These are phyloP conservation scores for Pythium brassicae DNA, from an alignment of 352 stramenopile species.

Conservation along the genomic window DNA sequence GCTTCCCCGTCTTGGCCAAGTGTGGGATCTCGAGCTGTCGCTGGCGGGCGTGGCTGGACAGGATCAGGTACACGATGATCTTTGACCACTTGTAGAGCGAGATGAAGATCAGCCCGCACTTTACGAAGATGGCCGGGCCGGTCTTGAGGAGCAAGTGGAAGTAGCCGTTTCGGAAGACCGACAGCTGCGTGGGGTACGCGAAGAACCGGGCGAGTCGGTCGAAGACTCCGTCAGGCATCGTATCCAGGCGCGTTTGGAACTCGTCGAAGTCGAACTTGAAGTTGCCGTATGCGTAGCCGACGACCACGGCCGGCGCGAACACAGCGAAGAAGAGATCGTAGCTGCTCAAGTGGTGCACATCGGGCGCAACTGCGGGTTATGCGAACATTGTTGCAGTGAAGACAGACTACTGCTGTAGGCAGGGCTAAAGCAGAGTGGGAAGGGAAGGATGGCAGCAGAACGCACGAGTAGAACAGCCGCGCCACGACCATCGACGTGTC, in stretches of 20 bases:
- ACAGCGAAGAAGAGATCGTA: conserved; percentile 52
- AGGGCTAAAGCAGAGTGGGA: neutral
- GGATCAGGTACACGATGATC: conserved; percentile 30
- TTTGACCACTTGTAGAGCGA: conserved; percentile 50
- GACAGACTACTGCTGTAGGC: too few relatives aligned
- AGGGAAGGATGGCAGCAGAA: neutral
- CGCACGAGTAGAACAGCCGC: conserved; percentile 39
- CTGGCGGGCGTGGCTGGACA: conserved; percentile 16
- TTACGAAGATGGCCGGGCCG: conserved; percentile 26
- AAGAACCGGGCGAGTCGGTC: conserved; percentile 33
- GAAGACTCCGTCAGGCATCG: conserved; percentile 22
- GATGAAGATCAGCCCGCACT: conserved; percentile 32
- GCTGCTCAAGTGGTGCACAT: conserved; percentile 9
- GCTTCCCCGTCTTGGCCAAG: conserved; percentile 8
- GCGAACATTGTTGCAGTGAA: too few relatives aligned
- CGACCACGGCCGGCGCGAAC: conserved; percentile 40
- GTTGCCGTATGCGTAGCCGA: conserved; percentile 33
- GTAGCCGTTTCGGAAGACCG: conserved; percentile 31
- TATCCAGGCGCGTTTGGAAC: conserved; percentile 24
- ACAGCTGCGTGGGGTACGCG: conserved; percentile 29
- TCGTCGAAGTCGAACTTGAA: conserved; percentile 33
- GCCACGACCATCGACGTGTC: conserved; percentile 27
- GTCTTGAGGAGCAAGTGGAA: conserved; percentile 29
- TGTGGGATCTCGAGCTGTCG: conserved; percentile 9
- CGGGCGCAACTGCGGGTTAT: too few relatives aligned